Base-by-base conservation (phyloP, 306 rosid genomes). In the Hippophae gyantsensis region DNA sequence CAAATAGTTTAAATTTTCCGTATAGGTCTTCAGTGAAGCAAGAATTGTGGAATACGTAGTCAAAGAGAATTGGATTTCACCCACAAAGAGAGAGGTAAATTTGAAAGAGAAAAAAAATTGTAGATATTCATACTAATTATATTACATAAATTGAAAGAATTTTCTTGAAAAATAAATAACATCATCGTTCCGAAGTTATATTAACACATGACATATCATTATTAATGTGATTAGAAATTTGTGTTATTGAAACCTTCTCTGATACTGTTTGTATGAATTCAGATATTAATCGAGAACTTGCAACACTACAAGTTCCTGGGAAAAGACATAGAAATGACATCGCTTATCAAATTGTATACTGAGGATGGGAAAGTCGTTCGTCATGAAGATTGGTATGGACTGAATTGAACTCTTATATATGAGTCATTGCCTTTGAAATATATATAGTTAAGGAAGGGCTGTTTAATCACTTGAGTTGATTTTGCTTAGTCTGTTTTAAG, bases 341-440 rank as follows among this genome's bases (percentile, higher is more conserved):
- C 94, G 6, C 90, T 84, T 55, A 89, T 89, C 79, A 89, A 75
- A 74, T 77, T 89, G 76, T 9, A 75, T 54, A 69, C 77, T 9
- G 87, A 65, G 13, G 80, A 89, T 11, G 93, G 95, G 14, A 89
- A 80, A 79, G 72, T 89, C 47, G 70, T 84, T 71, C 88, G 83
- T 50, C 97, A 86, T 46, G 97, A 89, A 72, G 97, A 89, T 76
- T 82, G 95, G 88, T 86, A 86, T 42, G 79, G 13, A 13, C 64
- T 60, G 54, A 58, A 60, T 23, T 60, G 26, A 45, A 32, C 43
- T 32, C 38, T 32, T 32, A 32, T 32, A 32, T 32, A 32, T 32
- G 38, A 32, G 5, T 32, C 38, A 32, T 32, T 32, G 4, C 38
- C 5, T 32, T 32, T 2, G 13, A 46, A 46, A 5, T 46, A 46